Evolutionary conservation across 805 yeast species (phyloP).

Genomic region (Saccharomycopsis babjevae): DNA sequence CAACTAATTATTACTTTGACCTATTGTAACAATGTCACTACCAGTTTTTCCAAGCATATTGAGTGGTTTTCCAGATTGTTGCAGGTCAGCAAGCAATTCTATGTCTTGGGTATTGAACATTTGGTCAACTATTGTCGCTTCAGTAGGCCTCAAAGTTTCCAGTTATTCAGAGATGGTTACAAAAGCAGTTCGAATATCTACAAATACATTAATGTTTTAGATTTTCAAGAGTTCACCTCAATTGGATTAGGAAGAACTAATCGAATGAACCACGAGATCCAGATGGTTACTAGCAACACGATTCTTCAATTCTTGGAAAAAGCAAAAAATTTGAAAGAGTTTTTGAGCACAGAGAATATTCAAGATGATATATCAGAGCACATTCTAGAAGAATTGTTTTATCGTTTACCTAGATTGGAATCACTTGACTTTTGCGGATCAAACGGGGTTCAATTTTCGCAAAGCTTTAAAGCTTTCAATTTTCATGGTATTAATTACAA

Average conservation of each 20-base stretch:
- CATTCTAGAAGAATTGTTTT: slow-evolving; percentile 48
- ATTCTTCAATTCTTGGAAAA: slow-evolving; percentile 49
- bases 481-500: slow-evolving; percentile 24
- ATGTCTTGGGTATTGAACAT: slow-evolving; percentile 1
- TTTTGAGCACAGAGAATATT: slow-evolving; percentile 75
- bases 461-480: slow-evolving; percentile 34
- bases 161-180: slow-evolving; percentile 2
- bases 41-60: slow-evolving; percentile 10
- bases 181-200: neutral
- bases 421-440: slow-evolving; percentile 87
- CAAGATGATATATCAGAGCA: slow-evolving; percentile 65
- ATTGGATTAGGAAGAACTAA: slow-evolving; percentile 86
- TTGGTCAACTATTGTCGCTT: slow-evolving; percentile 16
- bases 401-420: slow-evolving; percentile 43
- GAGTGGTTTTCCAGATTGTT: slow-evolving; percentile 16
- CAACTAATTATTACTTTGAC: slow-evolving; percentile 10
- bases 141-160: slow-evolving; percentile 15
- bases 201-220: slow-evolving; percentile 43
- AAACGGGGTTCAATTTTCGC: slow-evolving; percentile 50
- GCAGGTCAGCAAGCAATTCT: slow-evolving; percentile 9
- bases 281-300: slow-evolving; percentile 75
- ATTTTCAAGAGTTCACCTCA: slow-evolving; percentile 81
- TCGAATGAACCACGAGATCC: slow-evolving; percentile 82
- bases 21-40: slow-evolving; percentile 14
- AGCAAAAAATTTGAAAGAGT: slow-evolving; percentile 57